Conservation (phyloP, 805 yeast genomes). For the Wickerhamiella vanderwaltii region DNA sequence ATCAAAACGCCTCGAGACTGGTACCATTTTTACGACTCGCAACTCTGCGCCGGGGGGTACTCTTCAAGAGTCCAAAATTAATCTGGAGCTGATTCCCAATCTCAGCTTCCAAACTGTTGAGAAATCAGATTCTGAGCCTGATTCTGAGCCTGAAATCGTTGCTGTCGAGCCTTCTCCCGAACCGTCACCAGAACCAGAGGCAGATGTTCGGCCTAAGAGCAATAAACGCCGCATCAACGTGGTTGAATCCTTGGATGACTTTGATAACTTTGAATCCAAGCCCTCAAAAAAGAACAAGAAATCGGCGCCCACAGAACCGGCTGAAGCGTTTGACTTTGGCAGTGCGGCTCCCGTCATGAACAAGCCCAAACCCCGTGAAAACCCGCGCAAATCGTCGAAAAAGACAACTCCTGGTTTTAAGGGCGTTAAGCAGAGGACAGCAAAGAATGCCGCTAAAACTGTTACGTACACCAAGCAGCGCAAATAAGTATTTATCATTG, state of each 20-base stretch:
- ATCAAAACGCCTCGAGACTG: background rate
- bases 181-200: background rate
- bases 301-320: background rate
- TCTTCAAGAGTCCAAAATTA: background rate
- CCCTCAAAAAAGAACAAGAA: slow-evolving; percentile 3
- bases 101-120: background rate
- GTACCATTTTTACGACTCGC: background rate
- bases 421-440: slow-evolving; percentile 5
- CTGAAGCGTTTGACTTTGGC: slow-evolving; percentile 23
- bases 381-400: slow-evolving; percentile 1
- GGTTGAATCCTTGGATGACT: slow-evolving; percentile 16
- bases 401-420: background rate
- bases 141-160: background rate
- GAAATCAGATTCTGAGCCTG: background rate
- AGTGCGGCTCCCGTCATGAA: slow-evolving; percentile 21
- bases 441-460: slow-evolving; percentile 7
- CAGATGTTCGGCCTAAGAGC: background rate
- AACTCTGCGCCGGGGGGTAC: background rate
- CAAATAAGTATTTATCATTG: too few relatives aligned
- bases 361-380: slow-evolving; percentile 4
- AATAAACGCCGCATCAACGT: slow-evolving; percentile 15
- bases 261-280: background rate
- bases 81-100: background rate
- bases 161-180: background rate
- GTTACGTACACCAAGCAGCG: slow-evolving; percentile 7